Conservation (phyloP, 225 moss, liverwort and hornwort species). For the Pseudoscleropodium purum region DNA sequence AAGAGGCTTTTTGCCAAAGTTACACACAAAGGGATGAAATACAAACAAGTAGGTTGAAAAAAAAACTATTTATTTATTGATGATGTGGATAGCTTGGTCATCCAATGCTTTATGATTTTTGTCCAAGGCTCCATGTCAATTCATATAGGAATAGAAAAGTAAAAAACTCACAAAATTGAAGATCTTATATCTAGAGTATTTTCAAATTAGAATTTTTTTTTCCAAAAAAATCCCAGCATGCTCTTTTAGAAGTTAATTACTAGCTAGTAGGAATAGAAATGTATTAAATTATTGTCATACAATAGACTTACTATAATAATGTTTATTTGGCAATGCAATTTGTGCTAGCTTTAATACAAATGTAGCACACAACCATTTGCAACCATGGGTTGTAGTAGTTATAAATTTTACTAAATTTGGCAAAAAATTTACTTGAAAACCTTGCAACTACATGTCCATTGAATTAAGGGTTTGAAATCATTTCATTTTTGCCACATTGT, state of each 20-base stretch:
- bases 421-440: not conserved
- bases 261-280: not conserved
- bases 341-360: not conserved
- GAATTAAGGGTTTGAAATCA: not conserved
- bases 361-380: not conserved
- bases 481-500: too few species aligned
- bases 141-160: not conserved
- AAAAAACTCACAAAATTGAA: not conserved
- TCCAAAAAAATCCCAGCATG: not conserved
- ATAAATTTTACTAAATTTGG: not conserved
- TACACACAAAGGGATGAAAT: not conserved
- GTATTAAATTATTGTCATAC: not conserved
- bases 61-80: not conserved
- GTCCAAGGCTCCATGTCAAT: fast-evolving
- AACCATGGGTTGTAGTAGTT: too few species aligned
- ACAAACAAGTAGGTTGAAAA: not conserved
- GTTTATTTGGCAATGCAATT: too few species aligned
- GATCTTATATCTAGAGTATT: not conserved
- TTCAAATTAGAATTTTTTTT: not conserved
- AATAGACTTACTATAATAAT: not conserved
- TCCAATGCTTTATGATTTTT: not conserved
- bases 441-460: not conserved
- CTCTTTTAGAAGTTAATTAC: not conserved
- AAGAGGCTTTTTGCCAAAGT: not conserved
- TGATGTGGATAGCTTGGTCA: not conserved